Evolutionary conservation across 768 basidiomycete genomes (phyloP).

Genomic region (Mycena metata): DNA sequence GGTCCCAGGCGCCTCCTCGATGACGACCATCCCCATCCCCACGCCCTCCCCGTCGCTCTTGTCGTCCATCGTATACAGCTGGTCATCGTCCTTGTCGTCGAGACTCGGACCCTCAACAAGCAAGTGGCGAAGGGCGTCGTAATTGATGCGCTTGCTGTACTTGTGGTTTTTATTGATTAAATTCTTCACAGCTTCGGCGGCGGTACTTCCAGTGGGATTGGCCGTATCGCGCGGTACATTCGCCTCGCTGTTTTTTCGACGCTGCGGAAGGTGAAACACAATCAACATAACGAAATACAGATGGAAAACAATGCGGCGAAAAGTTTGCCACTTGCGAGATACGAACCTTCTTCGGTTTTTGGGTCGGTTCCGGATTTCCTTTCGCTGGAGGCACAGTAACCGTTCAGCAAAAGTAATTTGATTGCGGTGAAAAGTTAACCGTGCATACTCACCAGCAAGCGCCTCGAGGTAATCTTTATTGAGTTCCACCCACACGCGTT

Average conservation of each 20-base stretch:
- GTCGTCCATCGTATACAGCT: conserved; percentile 58
- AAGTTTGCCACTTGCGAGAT: conserved; percentile 50
- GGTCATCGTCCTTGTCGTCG: conserved; percentile 62
- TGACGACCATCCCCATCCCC: conserved; percentile 49
- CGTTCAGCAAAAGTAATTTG: conserved; percentile 59
- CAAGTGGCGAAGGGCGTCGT: conserved; percentile 86
- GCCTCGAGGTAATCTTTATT: conserved; percentile 93
- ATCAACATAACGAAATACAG: conserved; percentile 32
- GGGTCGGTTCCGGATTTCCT: conserved; percentile 58
- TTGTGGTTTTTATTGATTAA: conserved; percentile 88
- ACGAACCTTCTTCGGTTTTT: conserved; percentile 87
- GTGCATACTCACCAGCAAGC: conserved; percentile 75
- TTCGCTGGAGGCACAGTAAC: conserved; percentile 66
- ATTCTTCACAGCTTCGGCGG: conserved; percentile 82
- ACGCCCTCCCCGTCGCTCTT: conserved; percentile 54
- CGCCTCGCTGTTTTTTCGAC: conserved; percentile 69
- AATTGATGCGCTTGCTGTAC: conserved; percentile 95
- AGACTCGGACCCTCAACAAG: conserved; percentile 66
- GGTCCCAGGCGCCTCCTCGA: conserved; percentile 61
- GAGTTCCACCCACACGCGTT: conserved; percentile 94
- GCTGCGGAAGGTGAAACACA: conserved; percentile 54
- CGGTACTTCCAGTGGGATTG: conserved; percentile 75
- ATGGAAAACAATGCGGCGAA: conserved; percentile 44
- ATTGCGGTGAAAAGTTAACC: conserved; percentile 9
- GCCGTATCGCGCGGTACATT: conserved; percentile 81